Conservation (phyloP, 179 eudicot genomes). For the Nepenthes alata region DNA sequence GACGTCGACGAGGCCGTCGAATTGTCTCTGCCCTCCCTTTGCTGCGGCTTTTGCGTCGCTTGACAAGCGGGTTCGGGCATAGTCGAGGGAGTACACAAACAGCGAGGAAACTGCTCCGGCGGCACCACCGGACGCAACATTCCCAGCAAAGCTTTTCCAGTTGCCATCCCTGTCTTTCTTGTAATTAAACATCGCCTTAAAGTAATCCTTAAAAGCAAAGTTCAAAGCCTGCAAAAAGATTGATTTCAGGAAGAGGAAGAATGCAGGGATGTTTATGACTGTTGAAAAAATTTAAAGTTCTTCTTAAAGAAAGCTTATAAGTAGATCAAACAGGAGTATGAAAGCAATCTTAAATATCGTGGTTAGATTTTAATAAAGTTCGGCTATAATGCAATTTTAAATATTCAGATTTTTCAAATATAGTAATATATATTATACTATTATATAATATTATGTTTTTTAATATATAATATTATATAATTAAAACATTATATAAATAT, state of each 20-base stretch:
- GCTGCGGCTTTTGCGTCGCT: constrained; percentile 65
- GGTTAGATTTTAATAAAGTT: too few relatives aligned
- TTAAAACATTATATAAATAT: too few relatives aligned
- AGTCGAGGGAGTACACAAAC: constrained; percentile 68
- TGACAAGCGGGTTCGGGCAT: constrained; percentile 72
- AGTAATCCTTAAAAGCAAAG: constrained; percentile 85
- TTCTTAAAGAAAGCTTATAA: neutral
- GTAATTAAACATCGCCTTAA: constrained; percentile 70
- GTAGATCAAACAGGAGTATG: neutral
- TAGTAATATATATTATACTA: too few relatives aligned
- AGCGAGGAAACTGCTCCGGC: constrained; percentile 76
- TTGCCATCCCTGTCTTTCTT: constrained; percentile 77
- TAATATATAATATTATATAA: too few relatives aligned
- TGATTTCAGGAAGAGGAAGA: too few relatives aligned
- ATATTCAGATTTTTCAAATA: too few relatives aligned
- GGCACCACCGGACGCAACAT: constrained; percentile 80
- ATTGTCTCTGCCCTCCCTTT: constrained; percentile 59
- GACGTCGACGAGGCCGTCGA: constrained; percentile 60
- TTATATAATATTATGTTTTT: too few relatives aligned
- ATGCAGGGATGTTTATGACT: too few relatives aligned
- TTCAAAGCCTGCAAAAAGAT: constrained; percentile 45
- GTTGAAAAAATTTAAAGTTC: too few relatives aligned
- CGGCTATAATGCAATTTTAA: too few relatives aligned
- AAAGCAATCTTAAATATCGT: neutral
- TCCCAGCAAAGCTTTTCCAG: constrained; percentile 80